These are phyloP conservation scores for Suhomyces sp. DNA, from an alignment of 805 yeast genomes.

Conservation along the genomic window DNA sequence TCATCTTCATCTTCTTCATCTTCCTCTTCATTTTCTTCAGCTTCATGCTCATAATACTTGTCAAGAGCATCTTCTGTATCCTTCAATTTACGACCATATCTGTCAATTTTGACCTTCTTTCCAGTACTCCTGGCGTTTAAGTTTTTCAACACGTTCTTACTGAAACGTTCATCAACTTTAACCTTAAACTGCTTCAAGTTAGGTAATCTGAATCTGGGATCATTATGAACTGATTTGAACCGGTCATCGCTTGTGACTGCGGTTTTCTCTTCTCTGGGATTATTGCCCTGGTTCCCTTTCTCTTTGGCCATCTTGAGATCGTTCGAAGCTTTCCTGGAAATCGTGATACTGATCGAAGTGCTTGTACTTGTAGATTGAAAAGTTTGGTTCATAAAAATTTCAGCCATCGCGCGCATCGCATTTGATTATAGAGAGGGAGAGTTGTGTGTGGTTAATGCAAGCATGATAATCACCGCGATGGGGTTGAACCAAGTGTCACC, in stretches of 20 bases:
- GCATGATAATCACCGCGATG: too few relatives aligned
- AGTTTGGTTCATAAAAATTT: slow-evolving; percentile 3
- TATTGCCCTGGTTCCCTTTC: slow-evolving; percentile 2
- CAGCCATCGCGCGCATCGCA: background rate
- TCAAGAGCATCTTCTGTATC: slow-evolving; percentile 48
- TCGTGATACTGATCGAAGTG: too few relatives aligned
- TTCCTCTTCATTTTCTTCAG: slow-evolving; percentile 34
- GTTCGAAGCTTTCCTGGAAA: background rate
- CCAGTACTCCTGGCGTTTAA: slow-evolving; percentile 43
- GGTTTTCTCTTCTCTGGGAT: slow-evolving; percentile 13
- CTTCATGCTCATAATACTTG: slow-evolving; percentile 54
- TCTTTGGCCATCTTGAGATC: slow-evolving; percentile 6
- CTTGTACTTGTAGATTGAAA: background rate
- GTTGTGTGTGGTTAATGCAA: too few relatives aligned
- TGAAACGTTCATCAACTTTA: slow-evolving; percentile 81
- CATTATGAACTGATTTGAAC: slow-evolving; percentile 74
- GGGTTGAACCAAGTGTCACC: too few relatives aligned
- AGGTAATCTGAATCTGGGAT: slow-evolving; percentile 84
- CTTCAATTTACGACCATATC: slow-evolving; percentile 76
- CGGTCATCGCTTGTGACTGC: slow-evolving; percentile 65
- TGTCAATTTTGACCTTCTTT: slow-evolving; percentile 71
- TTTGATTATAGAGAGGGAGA: too few relatives aligned
- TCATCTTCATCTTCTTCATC: slow-evolving; percentile 25
- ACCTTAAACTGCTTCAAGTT: slow-evolving; percentile 68
- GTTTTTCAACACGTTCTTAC: slow-evolving; percentile 59